A percentile compares a stretch with the other conserved stretches of the same genome.
These are phyloP conservation scores for Torrubiellomyces zombiae DNA, from an alignment of 2,329 filamentous ascomycete genomes.

Conservation along the genomic window DNA sequence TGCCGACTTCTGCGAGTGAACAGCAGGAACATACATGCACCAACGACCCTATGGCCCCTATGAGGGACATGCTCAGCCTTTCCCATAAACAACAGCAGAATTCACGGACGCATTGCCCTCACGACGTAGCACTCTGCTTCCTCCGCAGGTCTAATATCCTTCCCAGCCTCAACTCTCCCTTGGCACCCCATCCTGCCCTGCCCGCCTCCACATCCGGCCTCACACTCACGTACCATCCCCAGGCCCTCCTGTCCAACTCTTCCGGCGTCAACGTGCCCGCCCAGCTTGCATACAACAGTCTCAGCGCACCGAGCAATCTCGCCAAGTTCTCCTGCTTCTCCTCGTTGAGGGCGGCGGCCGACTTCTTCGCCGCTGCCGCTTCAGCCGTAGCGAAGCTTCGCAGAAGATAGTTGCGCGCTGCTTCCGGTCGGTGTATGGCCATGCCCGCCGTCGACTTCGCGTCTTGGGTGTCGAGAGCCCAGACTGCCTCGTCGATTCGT, in stretches of 20 bases:
- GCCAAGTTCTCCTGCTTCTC: conserved; percentile 56
- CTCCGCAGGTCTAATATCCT: conserved; percentile 46
- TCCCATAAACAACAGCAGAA: too few relatives aligned
- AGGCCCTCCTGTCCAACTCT: conserved; percentile 61
- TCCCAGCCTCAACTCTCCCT: conserved; percentile 49
- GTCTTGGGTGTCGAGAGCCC: conserved; percentile 41
- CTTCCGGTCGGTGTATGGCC: conserved; percentile 59
- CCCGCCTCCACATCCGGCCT: conserved; percentile 62
- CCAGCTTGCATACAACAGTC: conserved; percentile 63
- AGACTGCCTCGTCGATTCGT: conserved; percentile 38
- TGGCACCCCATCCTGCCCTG: conserved; percentile 67
- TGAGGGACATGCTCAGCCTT: too few relatives aligned
- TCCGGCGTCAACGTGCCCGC: conserved; percentile 37
- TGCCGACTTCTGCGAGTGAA: too few relatives aligned
- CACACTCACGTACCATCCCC: conserved; percentile 66
- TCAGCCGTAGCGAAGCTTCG: conserved; percentile 38
- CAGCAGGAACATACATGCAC: too few relatives aligned
- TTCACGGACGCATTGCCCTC: too few relatives aligned
- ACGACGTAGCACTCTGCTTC: conserved; percentile 6
- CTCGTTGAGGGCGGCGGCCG: conserved; percentile 29
- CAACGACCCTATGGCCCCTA: too few relatives aligned
- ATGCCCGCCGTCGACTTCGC: conserved; percentile 31
- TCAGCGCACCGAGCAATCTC: conserved; percentile 51
- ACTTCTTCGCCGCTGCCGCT: conserved; percentile 28
- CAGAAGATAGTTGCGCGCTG: conserved; percentile 41